Conservation (phyloP, 495 filamentous ascomycete species). For the Monascus purpureus region DNA sequence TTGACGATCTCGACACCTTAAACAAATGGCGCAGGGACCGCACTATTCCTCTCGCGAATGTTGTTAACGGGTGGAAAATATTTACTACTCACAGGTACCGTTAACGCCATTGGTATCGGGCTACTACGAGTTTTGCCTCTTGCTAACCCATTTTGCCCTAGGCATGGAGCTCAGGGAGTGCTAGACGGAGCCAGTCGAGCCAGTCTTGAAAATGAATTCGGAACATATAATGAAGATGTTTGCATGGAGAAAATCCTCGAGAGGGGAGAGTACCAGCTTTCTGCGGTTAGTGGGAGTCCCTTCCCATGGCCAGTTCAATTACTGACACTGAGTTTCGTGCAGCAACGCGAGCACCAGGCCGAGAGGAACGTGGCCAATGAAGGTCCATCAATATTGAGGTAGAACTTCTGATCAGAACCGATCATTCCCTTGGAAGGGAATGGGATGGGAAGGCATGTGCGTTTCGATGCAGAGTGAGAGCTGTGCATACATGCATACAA, state of each 20-base stretch:
- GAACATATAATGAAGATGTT: slow-evolving; percentile 61
- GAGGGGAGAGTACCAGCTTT: slow-evolving; percentile 53
- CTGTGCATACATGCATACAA: too few relatives aligned
- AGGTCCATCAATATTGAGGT: too few relatives aligned
- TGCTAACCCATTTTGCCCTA: too few relatives aligned
- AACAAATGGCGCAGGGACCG: slow-evolving; percentile 76
- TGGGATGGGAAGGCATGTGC: too few relatives aligned
- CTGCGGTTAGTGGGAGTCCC: slow-evolving; percentile 38
- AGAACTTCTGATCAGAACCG: too few relatives aligned
- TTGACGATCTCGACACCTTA: slow-evolving; percentile 57
- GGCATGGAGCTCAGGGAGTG: slow-evolving; percentile 75
- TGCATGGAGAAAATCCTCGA: slow-evolving; percentile 68
- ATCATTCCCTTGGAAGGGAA: too few relatives aligned
- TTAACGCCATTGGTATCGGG: too few relatives aligned
- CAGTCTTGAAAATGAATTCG: slow-evolving; percentile 74
- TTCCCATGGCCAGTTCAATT: too few relatives aligned
- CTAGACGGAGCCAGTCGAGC: slow-evolving; percentile 61
- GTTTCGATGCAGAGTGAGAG: too few relatives aligned
- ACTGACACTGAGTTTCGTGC: too few relatives aligned
- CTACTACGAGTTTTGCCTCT: too few relatives aligned
- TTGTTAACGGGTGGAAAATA: slow-evolving; percentile 81
- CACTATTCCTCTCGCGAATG: slow-evolving; percentile 62
- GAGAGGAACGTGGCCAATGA: slow-evolving; percentile 19
- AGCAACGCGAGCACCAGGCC: slow-evolving; percentile 22
- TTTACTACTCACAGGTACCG: slow-evolving; percentile 81